Conservation (phyloP, 768 basidiomycete species). For the Tubosaeta sp. region DNA sequence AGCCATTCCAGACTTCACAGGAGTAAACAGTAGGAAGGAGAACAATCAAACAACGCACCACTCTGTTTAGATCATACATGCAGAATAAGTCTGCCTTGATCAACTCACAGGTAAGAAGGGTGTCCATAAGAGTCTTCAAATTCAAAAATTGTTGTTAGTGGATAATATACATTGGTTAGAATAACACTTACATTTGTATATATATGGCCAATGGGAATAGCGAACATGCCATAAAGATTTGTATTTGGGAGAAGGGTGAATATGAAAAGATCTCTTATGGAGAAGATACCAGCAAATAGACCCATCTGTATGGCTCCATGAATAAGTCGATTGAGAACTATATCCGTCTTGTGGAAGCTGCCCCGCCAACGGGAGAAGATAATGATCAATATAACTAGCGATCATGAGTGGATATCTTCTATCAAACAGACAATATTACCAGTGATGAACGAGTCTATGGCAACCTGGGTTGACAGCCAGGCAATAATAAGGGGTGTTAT, state of each 20-base stretch:
- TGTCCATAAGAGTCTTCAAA: slow-evolving; percentile 1
- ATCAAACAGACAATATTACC: slow-evolving; percentile 19
- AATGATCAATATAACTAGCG: slow-evolving; percentile 18
- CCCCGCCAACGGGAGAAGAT: slow-evolving; percentile 42
- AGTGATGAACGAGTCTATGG: slow-evolving; percentile 43
- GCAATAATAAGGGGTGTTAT: slow-evolving; percentile 40
- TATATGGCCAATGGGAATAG: slow-evolving; percentile 39
- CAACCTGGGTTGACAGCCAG: slow-evolving; percentile 45
- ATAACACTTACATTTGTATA: slow-evolving; percentile 40
- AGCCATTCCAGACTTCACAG: too few species aligned
- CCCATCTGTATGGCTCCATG: slow-evolving; percentile 54
- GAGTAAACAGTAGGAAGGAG: too few species aligned
- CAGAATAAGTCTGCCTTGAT: neutral
- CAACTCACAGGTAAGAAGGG: slow-evolving; percentile 6
- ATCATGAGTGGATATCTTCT: neutral
- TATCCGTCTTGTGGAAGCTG: slow-evolving; percentile 50
- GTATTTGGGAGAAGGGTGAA: slow-evolving; percentile 31
- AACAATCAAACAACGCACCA: too few species aligned
- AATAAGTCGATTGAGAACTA: slow-evolving; percentile 49
- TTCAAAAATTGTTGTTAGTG: neutral
- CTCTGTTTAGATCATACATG: neutral
- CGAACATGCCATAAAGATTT: slow-evolving; percentile 35
- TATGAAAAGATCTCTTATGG: slow-evolving; percentile 44
- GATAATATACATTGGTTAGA: too few species aligned
- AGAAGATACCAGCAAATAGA: slow-evolving; percentile 47